Evolutionary conservation across 2,329 filamentous ascomycete species (phyloP), one percentile per base, ranked within the genome.

Genomic region (Parastagonospora avenae): DNA sequence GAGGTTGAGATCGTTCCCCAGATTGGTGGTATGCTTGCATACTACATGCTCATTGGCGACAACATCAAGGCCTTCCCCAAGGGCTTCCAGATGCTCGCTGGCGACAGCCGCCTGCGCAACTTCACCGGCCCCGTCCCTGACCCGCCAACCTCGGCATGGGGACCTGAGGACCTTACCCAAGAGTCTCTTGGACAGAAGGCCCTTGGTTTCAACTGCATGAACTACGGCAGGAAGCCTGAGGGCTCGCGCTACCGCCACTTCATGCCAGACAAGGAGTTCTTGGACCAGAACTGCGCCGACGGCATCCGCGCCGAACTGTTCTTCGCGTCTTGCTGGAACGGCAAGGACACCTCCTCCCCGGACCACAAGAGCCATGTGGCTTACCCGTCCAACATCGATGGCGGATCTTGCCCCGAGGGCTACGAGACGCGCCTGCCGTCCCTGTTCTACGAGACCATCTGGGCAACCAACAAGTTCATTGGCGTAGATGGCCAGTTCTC

Each of bases 171-270:
- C 52, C 82, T 84, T 64, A 88, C 87, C 9, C 92, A 96, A 77
- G 73, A 75, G 12, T 83, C 86, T 45, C 82, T 97, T 32, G 78
- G 77, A 43, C 89, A 96, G 78, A 91, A 92, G 55, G 91, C 92
- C 8, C 64, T 97, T 27, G 93, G 94, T 3, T 96, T 96, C 83
- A 97, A 97, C 80, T 97, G 94, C 76, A 77, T 99, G 54, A 87
- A 97, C 83, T 97, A 97, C 70, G 78, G 74, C 19, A 64, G 63
- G 14, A 50, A 74, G 0, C 79, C 89, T 2, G 92, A 96, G 73
- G 81, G 82, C 1, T 89, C 92, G 11, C 82, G 96, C 31, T 89
- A 85, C 73, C 91, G 92, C 59, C 92, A 96, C 74, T 86, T 84
- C 70, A 66, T 97, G 62, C 92, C 93, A 0, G 83, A 88, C 64